Evolutionary conservation across 805 yeast genomes (phyloP).

Genomic region (Yamadazyma olivae): DNA sequence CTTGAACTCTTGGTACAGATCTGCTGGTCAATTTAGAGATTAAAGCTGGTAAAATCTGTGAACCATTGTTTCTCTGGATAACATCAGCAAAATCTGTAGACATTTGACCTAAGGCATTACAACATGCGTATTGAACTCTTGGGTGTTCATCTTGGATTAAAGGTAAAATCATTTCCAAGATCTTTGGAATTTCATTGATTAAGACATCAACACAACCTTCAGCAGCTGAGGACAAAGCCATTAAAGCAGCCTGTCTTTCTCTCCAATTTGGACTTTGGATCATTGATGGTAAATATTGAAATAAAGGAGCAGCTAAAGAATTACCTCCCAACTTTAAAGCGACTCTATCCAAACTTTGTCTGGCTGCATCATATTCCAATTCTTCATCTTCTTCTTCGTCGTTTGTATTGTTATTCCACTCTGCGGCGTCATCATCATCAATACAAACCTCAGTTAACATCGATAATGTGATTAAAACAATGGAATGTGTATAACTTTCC

Average conservation of each 20-base stretch:
- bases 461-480: conserved; percentile 70
- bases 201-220: conserved; percentile 94
- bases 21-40: conserved; percentile 72
- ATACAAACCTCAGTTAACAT: conserved; percentile 91
- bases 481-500: conserved; percentile 62
- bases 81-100: conserved; percentile 93
- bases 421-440: conserved; percentile 82
- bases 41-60: conserved; percentile 79
- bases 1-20: conserved; percentile 88
- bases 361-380: conserved; percentile 83
- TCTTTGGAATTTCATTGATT: conserved; percentile 74
- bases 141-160: conserved; percentile 83
- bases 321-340: conserved; percentile 81
- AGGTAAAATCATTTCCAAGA: conserved; percentile 83
- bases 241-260: conserved; percentile 92
- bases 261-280: conserved; percentile 77
- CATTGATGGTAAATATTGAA: conserved; percentile 85
- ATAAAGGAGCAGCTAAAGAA: conserved; percentile 78
- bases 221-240: conserved; percentile 96
- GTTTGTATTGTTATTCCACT: conserved; percentile 82
- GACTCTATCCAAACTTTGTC: conserved; percentile 91
- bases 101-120: conserved; percentile 95
- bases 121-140: conserved; percentile 95
- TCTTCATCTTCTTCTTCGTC: conserved; percentile 78
- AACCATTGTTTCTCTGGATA: conserved; percentile 79